A percentile compares a stretch with the other conserved stretches of the same genome.
Conservation (phyloP, 2,329 filamentous ascomycete genomes). For the Colletotrichum simmondsii region DNA sequence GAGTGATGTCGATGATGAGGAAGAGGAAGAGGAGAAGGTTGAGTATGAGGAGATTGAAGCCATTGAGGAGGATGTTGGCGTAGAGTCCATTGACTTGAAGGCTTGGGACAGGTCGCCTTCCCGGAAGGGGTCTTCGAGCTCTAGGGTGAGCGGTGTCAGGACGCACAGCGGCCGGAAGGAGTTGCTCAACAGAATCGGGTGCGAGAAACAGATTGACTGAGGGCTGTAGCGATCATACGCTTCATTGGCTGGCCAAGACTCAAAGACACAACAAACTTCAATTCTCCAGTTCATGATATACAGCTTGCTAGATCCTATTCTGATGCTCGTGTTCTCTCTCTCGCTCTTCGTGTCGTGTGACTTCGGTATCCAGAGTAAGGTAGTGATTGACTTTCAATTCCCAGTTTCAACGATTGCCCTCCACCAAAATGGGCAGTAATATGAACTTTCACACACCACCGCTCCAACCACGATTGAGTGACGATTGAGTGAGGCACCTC, state of each 20-base stretch:
- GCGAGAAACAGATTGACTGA: slow-evolving; percentile 17
- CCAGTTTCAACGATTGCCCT: too few relatives aligned
- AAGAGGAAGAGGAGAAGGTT: not conserved
- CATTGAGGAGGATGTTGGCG: not conserved
- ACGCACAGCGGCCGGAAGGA: slow-evolving; percentile 6
- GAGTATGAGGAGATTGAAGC: not conserved
- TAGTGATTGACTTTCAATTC: too few relatives aligned
- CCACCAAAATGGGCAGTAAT: not conserved
- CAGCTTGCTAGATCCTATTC: not conserved
- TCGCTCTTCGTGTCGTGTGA: too few relatives aligned
- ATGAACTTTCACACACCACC: not conserved
- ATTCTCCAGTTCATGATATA: not conserved
- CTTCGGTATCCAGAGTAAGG: too few relatives aligned
- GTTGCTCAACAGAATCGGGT: slow-evolving; percentile 9
- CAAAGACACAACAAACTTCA: not conserved
- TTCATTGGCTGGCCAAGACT: not conserved
- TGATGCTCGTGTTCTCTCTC: not conserved
- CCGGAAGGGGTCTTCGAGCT: not conserved
- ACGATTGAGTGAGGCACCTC: too few relatives aligned
- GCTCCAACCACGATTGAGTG: too few relatives aligned
- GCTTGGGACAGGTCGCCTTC: not conserved
- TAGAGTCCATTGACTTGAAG: slow-evolving; percentile 3
- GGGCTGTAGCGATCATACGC: not conserved
- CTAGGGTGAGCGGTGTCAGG: not conserved
- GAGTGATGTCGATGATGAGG: not conserved